phyloP scores from a whole-genome alignment of 129 eudicot genomes.

The Lactuca sativa region DNA sequence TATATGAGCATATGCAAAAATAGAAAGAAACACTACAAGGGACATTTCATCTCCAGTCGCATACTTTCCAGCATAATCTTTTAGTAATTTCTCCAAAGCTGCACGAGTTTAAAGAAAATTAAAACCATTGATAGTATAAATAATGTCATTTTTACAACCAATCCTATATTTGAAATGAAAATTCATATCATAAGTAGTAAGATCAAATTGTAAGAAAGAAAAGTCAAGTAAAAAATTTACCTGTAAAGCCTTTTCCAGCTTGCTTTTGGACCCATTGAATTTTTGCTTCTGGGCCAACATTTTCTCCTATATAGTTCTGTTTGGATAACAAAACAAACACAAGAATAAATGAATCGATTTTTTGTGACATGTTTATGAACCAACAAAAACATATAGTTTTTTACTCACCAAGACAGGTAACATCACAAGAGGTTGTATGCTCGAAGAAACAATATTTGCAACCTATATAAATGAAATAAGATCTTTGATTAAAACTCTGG shows the following conservation, averaged over 20 bases:
- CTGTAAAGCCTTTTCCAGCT: constrained; percentile 52
- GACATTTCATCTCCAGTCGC: constrained; percentile 79
- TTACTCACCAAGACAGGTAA: constrained; percentile 45
- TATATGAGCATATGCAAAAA: no score
- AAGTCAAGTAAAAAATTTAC: constrained; percentile 25
- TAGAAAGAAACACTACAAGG: constrained; percentile 45
- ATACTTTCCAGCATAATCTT: constrained; percentile 62
- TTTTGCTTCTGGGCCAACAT: constrained; percentile 45
- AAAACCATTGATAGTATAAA: no score
- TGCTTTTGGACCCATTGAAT: constrained; percentile 49
- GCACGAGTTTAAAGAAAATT: constrained; percentile 20
- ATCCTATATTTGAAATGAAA: no score
- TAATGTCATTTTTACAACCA: no score
- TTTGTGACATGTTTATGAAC: neutral
- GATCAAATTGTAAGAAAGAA: neutral
- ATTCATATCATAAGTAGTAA: neutral
- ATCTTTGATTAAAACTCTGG: neutral
- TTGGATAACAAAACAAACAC: neutral
- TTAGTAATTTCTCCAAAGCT: constrained; percentile 67
- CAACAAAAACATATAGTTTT: neutral
- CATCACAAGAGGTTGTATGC: constrained; percentile 68
- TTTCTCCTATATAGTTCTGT: constrained; percentile 43
- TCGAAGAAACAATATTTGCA: constrained; percentile 67
- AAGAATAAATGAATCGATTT: neutral
- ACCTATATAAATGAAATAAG: constrained; percentile 39